These are phyloP conservation scores for Melampsora larici-populina DNA, from an alignment of 1,284 basidiomycete species.

Conservation along the genomic window DNA sequence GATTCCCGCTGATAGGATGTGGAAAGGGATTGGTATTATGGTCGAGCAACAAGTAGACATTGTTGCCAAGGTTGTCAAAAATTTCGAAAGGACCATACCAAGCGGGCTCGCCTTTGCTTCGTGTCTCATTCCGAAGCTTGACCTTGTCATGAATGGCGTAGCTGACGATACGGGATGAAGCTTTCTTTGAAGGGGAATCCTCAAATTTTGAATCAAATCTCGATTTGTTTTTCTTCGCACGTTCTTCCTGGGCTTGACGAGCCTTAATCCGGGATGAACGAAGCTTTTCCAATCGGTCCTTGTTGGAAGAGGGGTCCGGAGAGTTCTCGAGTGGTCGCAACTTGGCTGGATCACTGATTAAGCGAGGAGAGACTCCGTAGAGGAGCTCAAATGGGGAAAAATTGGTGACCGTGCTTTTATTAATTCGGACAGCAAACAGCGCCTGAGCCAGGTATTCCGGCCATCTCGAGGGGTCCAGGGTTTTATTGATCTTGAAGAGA, in stretches of 20 bases:
- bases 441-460: not conserved
- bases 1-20: no score
- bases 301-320: not conserved
- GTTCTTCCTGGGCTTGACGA: not conserved
- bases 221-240: not conserved
- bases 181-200: no score
- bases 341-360: not conserved
- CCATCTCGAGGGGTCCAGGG: not conserved
- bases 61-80: no score
- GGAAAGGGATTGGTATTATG: no score
- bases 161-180: not conserved
- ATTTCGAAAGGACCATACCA: constrained; percentile 19
- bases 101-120: not conserved
- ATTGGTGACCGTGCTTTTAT: not conserved
- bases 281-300: not conserved
- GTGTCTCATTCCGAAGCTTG: not conserved
- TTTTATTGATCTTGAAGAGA: not conserved
- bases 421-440: not conserved
- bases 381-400: constrained; percentile 1
- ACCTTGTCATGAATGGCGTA: not conserved
- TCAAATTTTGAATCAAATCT: not conserved
- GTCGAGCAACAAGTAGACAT: no score
- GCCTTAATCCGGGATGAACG: not conserved
- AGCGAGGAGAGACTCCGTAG: not conserved
- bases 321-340: not conserved